Evolutionary conservation across 2,329 filamentous ascomycete species (phyloP), one percentile per base, ranked within the genome.

Genomic region (Aspergillus sp.): DNA sequence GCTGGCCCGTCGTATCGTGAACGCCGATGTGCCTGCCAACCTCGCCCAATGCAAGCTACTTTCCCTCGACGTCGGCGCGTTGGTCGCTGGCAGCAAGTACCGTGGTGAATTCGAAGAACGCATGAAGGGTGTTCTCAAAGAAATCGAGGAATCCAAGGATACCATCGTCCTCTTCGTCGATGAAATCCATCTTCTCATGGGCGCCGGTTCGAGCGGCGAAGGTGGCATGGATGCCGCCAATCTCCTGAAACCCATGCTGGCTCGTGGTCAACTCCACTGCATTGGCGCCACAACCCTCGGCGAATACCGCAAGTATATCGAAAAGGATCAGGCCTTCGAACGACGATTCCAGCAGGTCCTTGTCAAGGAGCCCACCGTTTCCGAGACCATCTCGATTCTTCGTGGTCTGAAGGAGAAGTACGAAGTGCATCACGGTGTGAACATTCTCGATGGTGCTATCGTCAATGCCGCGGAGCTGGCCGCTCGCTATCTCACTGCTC

Each of bases 191-290:
- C 82, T 99, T 58, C 86, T 99, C 57, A 99, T 99, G 94, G 94
- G 94, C 54, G 94, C 94, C 60, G 94, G 94, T 55, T 87, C 91
- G 34, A 93, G 89, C 50, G 94, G 94, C 52, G 93, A 97, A 71
- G 94, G 94, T 59, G 94, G 94, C 64, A 99, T 99, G 94, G 94
- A 99, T 69, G 94, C 94, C 46, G 94, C 94, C 65, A 99, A 99
- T 72, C 78, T 99, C 64, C 82, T 99, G 58, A 99, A 99, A 79
- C 94, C 94, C 53, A 97, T 97, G 93, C 84, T 99, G 62, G 94
- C 94, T 55, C 87, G 94, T 68, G 94, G 94, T 49, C 93, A 97
- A 72, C 81, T 99, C 54, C 94, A 99, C 80, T 99, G 94, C 68
- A 97, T 99, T 58, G 94, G 94, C 72, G 94, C 94, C 5, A 99